These are phyloP conservation scores for Plasmodium cynomolgi DNA, from an alignment of 169 alveolate genomes.

Conservation along the genomic window DNA sequence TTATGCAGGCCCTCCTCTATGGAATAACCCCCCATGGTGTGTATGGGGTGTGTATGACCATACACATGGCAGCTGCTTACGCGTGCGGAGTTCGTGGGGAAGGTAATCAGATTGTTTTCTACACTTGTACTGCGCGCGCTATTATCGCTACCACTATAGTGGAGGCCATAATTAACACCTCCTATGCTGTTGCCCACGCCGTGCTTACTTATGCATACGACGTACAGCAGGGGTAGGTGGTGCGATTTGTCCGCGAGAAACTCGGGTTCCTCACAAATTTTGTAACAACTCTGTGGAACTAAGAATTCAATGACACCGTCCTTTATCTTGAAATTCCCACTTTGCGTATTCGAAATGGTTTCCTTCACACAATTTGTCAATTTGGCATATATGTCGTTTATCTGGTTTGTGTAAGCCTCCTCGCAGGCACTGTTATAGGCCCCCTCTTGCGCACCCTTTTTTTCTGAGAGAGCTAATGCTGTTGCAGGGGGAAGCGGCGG, in stretches of 20 bases:
- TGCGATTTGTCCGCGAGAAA: slow-evolving; percentile 13
- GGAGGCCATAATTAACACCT: not conserved
- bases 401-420: slow-evolving; percentile 31
- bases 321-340: slow-evolving; percentile 15
- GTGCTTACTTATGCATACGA: slow-evolving; percentile 63
- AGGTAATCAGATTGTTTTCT: not conserved
- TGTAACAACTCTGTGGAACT: slow-evolving; percentile 70
- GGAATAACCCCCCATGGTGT: not conserved
- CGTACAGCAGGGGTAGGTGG: slow-evolving; percentile 30
- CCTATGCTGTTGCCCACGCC: not conserved
- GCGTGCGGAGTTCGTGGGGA: not conserved
- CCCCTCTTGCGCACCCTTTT: not conserved
- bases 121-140: not conserved
- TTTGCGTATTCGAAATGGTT: not conserved
- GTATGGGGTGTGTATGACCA: not conserved
- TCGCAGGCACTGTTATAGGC: slow-evolving; percentile 21
- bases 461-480: not conserved
- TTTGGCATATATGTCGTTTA: slow-evolving; percentile 55
- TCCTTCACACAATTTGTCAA: slow-evolving; percentile 38
- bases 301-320: slow-evolving; percentile 36
- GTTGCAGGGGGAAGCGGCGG: not conserved
- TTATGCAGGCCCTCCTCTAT: not conserved
- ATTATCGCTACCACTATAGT: not conserved
- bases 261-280: slow-evolving; percentile 19
- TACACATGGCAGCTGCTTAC: not conserved